These are phyloP conservation scores for Aspergillus steynii DNA, from an alignment of 495 filamentous ascomycete genomes.

Conservation along the genomic window DNA sequence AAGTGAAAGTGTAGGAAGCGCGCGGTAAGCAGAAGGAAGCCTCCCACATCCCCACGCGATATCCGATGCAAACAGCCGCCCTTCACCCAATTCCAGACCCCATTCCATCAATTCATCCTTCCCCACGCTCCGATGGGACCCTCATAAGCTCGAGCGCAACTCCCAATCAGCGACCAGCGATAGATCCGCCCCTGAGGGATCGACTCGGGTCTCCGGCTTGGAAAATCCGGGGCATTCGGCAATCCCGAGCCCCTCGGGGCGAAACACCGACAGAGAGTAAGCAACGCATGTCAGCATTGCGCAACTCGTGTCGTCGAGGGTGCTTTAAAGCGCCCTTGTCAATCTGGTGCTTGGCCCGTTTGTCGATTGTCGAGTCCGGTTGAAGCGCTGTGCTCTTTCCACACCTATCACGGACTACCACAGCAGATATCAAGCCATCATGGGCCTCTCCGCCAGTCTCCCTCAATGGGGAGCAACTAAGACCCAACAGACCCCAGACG, in stretches of 20 bases:
- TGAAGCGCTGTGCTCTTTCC: not conserved
- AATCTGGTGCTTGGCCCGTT: not conserved
- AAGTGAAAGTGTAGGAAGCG: not conserved
- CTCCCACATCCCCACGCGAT: no score
- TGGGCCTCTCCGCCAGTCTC: not conserved
- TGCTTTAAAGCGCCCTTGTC: not conserved
- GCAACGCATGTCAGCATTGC: not conserved
- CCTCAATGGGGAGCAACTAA: not conserved
- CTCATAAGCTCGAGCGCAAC: not conserved
- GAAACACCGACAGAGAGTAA: not conserved
- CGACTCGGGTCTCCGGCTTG: constrained; percentile 2
- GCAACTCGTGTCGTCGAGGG: not conserved
- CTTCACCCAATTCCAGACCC: no score
- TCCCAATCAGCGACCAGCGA: not conserved
- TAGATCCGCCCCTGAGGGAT: not conserved
- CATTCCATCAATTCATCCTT: no score
- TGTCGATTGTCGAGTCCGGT: not conserved
- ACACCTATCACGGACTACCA: not conserved
- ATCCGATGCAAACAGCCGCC: no score
- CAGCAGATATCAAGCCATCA: not conserved
- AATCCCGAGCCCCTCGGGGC: not conserved
- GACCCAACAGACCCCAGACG: constrained; percentile 21
- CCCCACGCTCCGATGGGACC: not conserved
- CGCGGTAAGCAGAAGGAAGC: no score
- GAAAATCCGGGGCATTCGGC: constrained; percentile 10